Percentiles rank a stretch among this genome's conserved stretches.
phyloP scores from a whole-genome alignment of 2,329 filamentous ascomycete species.

The Fusarium sarcochroum region DNA sequence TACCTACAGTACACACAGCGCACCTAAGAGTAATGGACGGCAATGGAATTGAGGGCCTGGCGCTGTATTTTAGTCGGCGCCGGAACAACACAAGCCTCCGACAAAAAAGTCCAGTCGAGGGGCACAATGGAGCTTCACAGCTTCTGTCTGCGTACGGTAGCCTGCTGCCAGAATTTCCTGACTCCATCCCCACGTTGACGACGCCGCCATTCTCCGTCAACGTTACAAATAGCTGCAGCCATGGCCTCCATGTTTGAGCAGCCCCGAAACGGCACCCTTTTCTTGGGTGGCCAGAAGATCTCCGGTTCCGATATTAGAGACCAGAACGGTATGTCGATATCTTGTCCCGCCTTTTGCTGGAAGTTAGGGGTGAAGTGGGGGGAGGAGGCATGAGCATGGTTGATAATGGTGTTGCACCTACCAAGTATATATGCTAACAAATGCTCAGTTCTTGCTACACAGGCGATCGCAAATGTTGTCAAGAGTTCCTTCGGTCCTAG shows the following conservation, averaged over 20 bases:
- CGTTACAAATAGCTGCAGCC: constrained; percentile 48
- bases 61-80: constrained; percentile 30
- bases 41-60: not conserved
- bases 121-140: constrained; percentile 48
- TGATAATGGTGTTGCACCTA: constrained; percentile 36
- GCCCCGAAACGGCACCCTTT: constrained; percentile 94
- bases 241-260: constrained; percentile 99
- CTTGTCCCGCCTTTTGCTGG: constrained; percentile 41
- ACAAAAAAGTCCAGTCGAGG: constrained; percentile 50
- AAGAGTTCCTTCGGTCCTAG: constrained; percentile 99
- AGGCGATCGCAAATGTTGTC: constrained; percentile 98
- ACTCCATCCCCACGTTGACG: constrained; percentile 49
- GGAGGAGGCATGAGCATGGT: constrained; percentile 33
- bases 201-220: constrained; percentile 44
- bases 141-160: constrained; percentile 45
- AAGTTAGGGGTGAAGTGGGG: constrained; percentile 48
- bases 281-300: constrained; percentile 97
- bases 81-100: constrained; percentile 49
- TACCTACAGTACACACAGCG: constrained; percentile 10
- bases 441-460: constrained; percentile 84
- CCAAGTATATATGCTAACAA: constrained; percentile 35
- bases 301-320: constrained; percentile 96
- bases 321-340: constrained; percentile 80
- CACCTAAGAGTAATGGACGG: not conserved
- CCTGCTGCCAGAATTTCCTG: constrained; percentile 51